These are phyloP conservation scores for Bruguiera gymnorhiza DNA, from an alignment of 345 rosid genomes.

Conservation along the genomic window DNA sequence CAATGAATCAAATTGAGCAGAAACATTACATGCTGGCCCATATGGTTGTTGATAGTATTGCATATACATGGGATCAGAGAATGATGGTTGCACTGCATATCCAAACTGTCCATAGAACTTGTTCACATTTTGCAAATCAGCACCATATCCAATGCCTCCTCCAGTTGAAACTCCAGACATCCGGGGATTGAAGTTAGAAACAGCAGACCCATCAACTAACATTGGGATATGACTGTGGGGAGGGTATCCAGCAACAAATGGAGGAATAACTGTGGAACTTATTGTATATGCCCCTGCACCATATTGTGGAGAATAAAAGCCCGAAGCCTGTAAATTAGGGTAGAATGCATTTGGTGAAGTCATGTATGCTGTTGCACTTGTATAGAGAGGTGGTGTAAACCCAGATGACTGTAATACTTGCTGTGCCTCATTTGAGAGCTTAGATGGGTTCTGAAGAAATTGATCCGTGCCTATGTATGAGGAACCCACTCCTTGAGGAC, in stretches of 20 bases:
- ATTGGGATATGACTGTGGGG: slow-evolving; percentile 60
- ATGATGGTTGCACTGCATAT: slow-evolving; percentile 47
- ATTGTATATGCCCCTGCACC: slow-evolving; percentile 59
- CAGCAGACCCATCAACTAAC: slow-evolving; percentile 54
- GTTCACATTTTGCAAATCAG: slow-evolving; percentile 44
- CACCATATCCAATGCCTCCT: slow-evolving; percentile 34
- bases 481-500: slow-evolving; percentile 19
- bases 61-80: slow-evolving; percentile 64
- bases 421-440: slow-evolving; percentile 55
- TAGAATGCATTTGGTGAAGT: slow-evolving; percentile 64
- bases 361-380: slow-evolving; percentile 60
- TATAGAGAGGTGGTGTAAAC: slow-evolving; percentile 58
- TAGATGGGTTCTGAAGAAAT: slow-evolving; percentile 40
- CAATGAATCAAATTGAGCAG: slow-evolving; percentile 48
- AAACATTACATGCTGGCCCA: slow-evolving; percentile 44
- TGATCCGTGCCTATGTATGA: slow-evolving; percentile 28
- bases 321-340: slow-evolving; percentile 62
- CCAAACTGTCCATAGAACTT: slow-evolving; percentile 44
- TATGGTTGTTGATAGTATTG: slow-evolving; percentile 67
- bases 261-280: slow-evolving; percentile 53
- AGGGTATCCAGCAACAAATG: slow-evolving; percentile 65
- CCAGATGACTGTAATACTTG: slow-evolving; percentile 60
- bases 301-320: slow-evolving; percentile 64
- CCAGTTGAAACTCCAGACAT: slow-evolving; percentile 40
- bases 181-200: slow-evolving; percentile 39